Base-by-base conservation (phyloP, 1,284 basidiomycete species). In the Cryptococcus wingfieldii region DNA sequence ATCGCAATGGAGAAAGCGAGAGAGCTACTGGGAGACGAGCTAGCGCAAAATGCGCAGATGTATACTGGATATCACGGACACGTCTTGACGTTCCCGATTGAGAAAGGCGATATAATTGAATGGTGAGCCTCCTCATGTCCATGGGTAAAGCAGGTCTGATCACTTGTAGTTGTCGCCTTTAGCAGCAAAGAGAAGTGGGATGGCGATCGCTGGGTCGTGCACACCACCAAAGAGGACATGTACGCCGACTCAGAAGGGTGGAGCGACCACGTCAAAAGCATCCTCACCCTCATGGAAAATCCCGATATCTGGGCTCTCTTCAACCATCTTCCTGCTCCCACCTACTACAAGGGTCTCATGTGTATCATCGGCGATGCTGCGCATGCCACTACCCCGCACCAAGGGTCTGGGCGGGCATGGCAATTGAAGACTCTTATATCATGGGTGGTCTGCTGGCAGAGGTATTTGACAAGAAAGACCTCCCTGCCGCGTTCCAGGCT, bases 401-500 rank as follows among this genome's bases (percentile, higher is more conserved):
- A 63, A 31, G 62, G 62, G n/a, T 56, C 62, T 2, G 62, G 62
- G 62, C 62, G 1, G 62, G 62, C 1, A 57, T 63, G 42, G 58
- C 59, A 41, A 51, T 63, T 45, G 62, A 63, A 49, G 62, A 63
- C 47, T 56, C 59, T 8, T 59, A 57, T 3, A 52, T 59, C 3
- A 38, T 63, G 38, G 53, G 52, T 3, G 44, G 55, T 8, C 46
- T 63, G 27, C 53, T 63, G 13, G 39, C 45, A 3, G 48, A 49
- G 18, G 27, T 44, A 6, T 31, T 16, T 14, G 31, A 45, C 1
- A 41, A 46, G 4, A 38, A 37, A 1, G 6, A 56, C 9, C 38
- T 55, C 8, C 39, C 34, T 2, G 44, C 47, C 1, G 62, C 55
- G 2, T 48, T 63, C 14, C 37, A 51, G 53, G 54, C 55, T 16